Percentiles rank a stretch among this genome's conserved stretches.
phyloP scores from a whole-genome alignment of 345 rosid species.

The Aethionema arabicum region DNA sequence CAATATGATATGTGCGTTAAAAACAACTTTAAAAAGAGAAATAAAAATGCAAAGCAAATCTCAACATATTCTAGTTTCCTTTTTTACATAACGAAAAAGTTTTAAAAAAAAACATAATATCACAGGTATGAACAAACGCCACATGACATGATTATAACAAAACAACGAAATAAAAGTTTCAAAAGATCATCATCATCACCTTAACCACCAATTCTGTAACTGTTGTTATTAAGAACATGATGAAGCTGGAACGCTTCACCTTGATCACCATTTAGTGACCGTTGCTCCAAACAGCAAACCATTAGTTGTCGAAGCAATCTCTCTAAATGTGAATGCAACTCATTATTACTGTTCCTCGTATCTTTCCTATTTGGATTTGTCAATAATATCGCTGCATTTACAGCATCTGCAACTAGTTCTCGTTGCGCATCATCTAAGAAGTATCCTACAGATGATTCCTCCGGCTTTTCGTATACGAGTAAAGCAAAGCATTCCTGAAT shows the following conservation, averaged over 20 bases:
- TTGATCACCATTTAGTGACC: constrained; percentile 69
- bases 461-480: constrained; percentile 73
- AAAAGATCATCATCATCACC: constrained; percentile 33
- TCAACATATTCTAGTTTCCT: background rate
- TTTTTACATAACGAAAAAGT: constrained; percentile 15
- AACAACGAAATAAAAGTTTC: constrained; percentile 7
- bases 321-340: constrained; percentile 69
- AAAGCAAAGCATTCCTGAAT: constrained; percentile 79
- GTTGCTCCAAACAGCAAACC: constrained; percentile 71
- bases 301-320: constrained; percentile 77
- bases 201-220: constrained; percentile 34
- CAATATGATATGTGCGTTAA: background rate
- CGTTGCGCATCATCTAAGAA: constrained; percentile 74
- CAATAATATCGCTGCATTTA: constrained; percentile 73
- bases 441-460: constrained; percentile 64
- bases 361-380: constrained; percentile 65
- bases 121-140: constrained; percentile 34
- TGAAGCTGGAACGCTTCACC: constrained; percentile 82
- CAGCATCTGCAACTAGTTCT: constrained; percentile 87
- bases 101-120: constrained; percentile 17
- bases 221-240: constrained; percentile 44
- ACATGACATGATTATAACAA: constrained; percentile 15
- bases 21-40: background rate
- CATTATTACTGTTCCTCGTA: constrained; percentile 36
- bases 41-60: constrained; percentile 3